These are phyloP conservation scores for Trichoderma arundinaceum DNA, from an alignment of 2,329 filamentous ascomycete species.

Conservation along the genomic window DNA sequence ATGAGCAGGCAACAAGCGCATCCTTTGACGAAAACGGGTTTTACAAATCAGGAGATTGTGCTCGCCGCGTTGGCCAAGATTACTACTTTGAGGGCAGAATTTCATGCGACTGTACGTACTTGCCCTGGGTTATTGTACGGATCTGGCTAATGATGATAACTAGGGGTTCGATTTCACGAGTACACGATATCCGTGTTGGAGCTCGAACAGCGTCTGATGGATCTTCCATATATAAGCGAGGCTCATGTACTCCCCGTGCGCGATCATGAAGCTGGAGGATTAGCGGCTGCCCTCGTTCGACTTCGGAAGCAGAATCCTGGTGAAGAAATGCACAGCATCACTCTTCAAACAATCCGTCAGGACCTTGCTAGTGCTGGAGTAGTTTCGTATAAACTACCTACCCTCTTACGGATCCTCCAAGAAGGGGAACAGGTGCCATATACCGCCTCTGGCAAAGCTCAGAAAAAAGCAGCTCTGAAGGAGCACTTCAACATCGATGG, in stretches of 20 bases:
- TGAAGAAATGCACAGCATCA: background rate
- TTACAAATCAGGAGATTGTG: background rate
- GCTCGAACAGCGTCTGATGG: background rate
- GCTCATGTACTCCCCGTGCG: constrained; percentile 1
- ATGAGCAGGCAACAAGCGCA: background rate
- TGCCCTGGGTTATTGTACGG: accelerated
- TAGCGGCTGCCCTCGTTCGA: background rate
- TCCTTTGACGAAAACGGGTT: background rate
- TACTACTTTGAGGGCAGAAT: constrained; percentile 7
- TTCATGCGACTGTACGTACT: background rate
- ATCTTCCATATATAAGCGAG: constrained; percentile 4
- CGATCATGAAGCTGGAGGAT: background rate
- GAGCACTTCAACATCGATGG: background rate
- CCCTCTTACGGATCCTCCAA: background rate
- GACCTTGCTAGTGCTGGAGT: background rate
- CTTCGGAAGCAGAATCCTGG: background rate
- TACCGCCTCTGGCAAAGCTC: constrained; percentile 5
- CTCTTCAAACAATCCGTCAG: background rate
- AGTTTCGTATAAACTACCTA: background rate
- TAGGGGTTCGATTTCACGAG: constrained; percentile 6
- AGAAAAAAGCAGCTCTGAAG: background rate
- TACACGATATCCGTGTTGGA: constrained; percentile 1
- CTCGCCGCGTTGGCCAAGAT: background rate
- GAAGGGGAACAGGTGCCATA: background rate
- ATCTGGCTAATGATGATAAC: background rate